A percentile compares a stretch with the other conserved stretches of the same genome.
These are phyloP conservation scores for Diaporthe sp. DNA, from an alignment of 2,329 filamentous ascomycete genomes.

Conservation along the genomic window DNA sequence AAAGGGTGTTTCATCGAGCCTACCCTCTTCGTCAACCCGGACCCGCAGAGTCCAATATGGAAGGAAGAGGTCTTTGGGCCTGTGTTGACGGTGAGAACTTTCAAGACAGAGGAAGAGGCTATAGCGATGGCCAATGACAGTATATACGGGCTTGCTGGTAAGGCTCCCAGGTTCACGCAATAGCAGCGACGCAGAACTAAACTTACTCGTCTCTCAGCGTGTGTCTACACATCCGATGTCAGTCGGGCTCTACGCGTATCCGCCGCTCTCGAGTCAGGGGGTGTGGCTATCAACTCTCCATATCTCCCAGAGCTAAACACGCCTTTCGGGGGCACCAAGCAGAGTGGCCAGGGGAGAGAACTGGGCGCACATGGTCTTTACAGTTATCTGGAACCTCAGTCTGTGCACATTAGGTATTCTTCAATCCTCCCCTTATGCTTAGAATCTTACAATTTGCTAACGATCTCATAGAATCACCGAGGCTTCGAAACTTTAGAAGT, in stretches of 20 bases:
- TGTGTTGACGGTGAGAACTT: constrained; percentile 12
- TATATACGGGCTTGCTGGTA: constrained; percentile 19
- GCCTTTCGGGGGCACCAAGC: constrained; percentile 31
- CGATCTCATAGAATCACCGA: neutral
- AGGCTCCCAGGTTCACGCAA: neutral
- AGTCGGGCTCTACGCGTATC: constrained; percentile 23
- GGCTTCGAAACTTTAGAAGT: neutral
- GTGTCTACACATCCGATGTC: constrained; percentile 33
- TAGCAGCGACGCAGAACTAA: neutral
- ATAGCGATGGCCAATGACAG: constrained; percentile 31
- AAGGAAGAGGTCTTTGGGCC: constrained; percentile 32
- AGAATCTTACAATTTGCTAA: neutral
- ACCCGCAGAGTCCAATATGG: constrained; percentile 15
- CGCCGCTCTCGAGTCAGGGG: constrained; percentile 17
- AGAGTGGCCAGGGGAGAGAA: constrained; percentile 33
- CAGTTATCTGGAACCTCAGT: constrained; percentile 31
- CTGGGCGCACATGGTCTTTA: constrained; percentile 27
- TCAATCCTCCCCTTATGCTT: too few relatives aligned
- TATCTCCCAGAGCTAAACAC: constrained; percentile 23
- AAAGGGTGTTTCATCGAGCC: constrained; percentile 28
- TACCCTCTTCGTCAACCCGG: constrained; percentile 15
- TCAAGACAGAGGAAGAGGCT: constrained; percentile 32
- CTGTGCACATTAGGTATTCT: constrained; percentile 28
- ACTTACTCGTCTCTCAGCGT: neutral
- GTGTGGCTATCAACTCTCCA: constrained; percentile 27